Conservation (phyloP, 805 yeast genomes). For the Monosporozyma aquatica region DNA sequence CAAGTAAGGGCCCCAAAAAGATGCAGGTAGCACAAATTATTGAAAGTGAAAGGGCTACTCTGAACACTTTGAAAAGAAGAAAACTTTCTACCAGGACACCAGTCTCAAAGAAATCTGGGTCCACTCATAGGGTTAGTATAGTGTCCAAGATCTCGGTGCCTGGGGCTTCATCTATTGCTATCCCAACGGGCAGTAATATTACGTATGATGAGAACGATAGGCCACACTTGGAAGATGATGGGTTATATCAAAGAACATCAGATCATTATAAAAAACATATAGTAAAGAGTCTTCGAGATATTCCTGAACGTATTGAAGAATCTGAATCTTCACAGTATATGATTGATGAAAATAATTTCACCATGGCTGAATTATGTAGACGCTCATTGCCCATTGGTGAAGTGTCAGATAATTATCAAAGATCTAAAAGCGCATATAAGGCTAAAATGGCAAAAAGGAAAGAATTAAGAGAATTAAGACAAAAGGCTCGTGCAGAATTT, state of each 20-base stretch:
- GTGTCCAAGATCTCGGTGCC: slow-evolving; percentile 19
- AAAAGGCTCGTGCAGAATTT: slow-evolving; percentile 36
- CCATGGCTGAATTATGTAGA: slow-evolving; percentile 63
- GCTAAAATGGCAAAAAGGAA: slow-evolving; percentile 28
- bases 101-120: slow-evolving; percentile 19
- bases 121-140: slow-evolving; percentile 29
- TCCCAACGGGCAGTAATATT: slow-evolving; percentile 8
- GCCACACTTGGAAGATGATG: slow-evolving; percentile 9
- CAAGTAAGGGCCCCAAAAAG: slow-evolving; percentile 12
- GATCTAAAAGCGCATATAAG: slow-evolving; percentile 46
- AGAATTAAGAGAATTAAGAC: slow-evolving; percentile 33
- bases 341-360: slow-evolving; percentile 46
- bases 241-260: slow-evolving; percentile 18
- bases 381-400: slow-evolving; percentile 59
- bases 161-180: slow-evolving; percentile 12
- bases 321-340: slow-evolving; percentile 36
- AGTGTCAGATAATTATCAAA: slow-evolving; percentile 47
- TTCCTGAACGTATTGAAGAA: slow-evolving; percentile 33
- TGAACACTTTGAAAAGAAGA: slow-evolving; percentile 26
- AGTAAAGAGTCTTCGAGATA: slow-evolving; percentile 31
- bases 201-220: background rate
- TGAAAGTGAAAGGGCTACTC: slow-evolving; percentile 20
- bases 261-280: slow-evolving; percentile 25
- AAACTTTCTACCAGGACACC: slow-evolving; percentile 21
- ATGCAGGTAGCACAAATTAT: slow-evolving; percentile 10